phyloP scores from a whole-genome alignment of 345 rosid genomes.

The Camelina laxa region DNA sequence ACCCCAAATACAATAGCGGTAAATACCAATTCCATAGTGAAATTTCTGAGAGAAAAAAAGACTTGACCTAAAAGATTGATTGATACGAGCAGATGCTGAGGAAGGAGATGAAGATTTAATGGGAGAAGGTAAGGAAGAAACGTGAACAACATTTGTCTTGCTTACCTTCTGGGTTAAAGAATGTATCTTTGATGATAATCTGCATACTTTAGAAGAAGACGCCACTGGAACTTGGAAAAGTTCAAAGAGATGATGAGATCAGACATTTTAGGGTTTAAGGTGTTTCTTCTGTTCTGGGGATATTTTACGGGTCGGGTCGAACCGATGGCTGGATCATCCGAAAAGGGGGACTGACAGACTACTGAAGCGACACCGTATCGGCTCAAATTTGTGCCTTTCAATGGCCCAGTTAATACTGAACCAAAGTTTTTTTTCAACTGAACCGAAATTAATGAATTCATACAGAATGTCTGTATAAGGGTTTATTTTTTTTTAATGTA shows the following conservation, averaged over 20 bases:
- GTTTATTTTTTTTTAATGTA: too few species aligned
- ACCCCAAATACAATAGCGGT: background rate
- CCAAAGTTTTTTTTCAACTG: too few species aligned
- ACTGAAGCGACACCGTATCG: background rate
- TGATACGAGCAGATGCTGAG: conserved; percentile 46
- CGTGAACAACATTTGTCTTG: conserved; percentile 29
- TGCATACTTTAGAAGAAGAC: conserved; percentile 50
- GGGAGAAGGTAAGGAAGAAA: conserved; percentile 43
- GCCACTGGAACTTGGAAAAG: conserved; percentile 47
- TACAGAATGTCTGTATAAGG: too few species aligned
- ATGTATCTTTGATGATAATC: conserved; percentile 59
- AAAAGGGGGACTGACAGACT: background rate
- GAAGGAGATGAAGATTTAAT: conserved; percentile 43
- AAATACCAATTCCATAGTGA: background rate
- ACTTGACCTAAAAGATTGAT: conserved; percentile 39
- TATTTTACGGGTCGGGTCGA: conserved; percentile 35
- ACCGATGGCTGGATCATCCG: background rate
- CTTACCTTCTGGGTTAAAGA: conserved; percentile 46
- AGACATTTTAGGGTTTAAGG: conserved; percentile 32
- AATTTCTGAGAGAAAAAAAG: background rate
- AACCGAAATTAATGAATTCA: too few species aligned
- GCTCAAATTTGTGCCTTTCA: too few species aligned
- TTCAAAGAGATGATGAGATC: background rate
- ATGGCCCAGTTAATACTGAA: too few species aligned
- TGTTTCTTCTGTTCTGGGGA: background rate